These are phyloP conservation scores for Multifurca ochricompacta DNA, from an alignment of 768 basidiomycete genomes.

Conservation along the genomic window DNA sequence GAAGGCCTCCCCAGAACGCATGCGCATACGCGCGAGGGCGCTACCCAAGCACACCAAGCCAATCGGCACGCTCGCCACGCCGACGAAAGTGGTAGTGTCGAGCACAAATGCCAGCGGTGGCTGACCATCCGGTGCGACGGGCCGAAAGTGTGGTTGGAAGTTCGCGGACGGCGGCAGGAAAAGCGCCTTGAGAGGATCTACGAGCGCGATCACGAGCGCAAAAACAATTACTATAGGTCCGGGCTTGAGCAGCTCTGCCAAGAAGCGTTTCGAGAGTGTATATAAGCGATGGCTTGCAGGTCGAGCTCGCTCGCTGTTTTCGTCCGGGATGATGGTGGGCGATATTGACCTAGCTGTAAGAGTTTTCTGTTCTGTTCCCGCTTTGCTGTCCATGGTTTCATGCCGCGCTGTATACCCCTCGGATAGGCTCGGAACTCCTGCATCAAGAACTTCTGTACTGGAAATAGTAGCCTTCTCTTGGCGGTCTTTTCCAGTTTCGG, in stretches of 20 bases:
- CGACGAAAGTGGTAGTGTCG: conserved; percentile 51
- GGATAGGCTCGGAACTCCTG: background rate
- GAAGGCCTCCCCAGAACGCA: conserved; percentile 41
- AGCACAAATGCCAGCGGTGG: conserved; percentile 58
- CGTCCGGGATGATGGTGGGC: conserved; percentile 3
- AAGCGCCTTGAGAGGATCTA: conserved; percentile 51
- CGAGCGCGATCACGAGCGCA: conserved; percentile 47
- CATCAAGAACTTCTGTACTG: background rate
- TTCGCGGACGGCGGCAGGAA: conserved; percentile 43
- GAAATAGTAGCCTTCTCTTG: background rate
- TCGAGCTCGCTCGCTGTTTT: no score
- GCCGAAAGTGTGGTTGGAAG: conserved; percentile 30
- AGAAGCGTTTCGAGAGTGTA: background rate
- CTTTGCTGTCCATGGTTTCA: background rate
- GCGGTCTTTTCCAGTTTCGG: background rate
- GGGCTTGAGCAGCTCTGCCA: conserved; percentile 33
- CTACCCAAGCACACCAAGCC: conserved; percentile 57
- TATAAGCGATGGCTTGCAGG: background rate
- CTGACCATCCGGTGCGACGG: conserved; percentile 51
- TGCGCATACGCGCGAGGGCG: conserved; percentile 48
- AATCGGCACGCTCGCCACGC: conserved; percentile 55
- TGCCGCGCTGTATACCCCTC: background rate
- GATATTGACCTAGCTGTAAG: background rate
- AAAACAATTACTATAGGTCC: conserved; percentile 46
- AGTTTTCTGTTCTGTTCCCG: background rate